Evolutionary conservation across 2,329 filamentous ascomycete genomes (phyloP).

Genomic region (Eutypella sp.): DNA sequence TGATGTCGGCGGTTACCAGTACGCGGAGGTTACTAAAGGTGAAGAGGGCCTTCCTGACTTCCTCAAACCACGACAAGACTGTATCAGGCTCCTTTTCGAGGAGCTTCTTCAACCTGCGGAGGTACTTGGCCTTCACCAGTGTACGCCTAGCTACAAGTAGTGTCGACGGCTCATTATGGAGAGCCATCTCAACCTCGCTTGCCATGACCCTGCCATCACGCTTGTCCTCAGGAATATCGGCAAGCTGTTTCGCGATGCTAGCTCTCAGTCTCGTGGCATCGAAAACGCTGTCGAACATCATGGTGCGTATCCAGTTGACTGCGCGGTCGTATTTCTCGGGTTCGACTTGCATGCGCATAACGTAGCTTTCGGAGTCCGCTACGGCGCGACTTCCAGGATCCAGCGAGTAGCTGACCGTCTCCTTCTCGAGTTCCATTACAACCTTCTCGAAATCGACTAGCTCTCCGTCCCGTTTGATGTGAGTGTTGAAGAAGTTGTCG

Average conservation of each 20-base stretch:
- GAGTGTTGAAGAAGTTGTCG: conserved; percentile 92
- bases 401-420: conserved; percentile 81
- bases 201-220: conserved; percentile 72
- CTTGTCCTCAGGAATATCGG: conserved; percentile 89
- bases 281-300: conserved; percentile 87
- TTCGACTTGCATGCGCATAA: conserved; percentile 80
- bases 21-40: conserved; percentile 81
- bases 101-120: conserved; percentile 78
- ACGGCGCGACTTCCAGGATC: conserved; percentile 61
- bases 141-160: conserved; percentile 73
- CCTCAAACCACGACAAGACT: conserved; percentile 73
- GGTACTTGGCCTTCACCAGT: conserved; percentile 80
- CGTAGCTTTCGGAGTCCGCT: conserved; percentile 77
- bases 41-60: conserved; percentile 71
- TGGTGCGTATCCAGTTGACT: conserved; percentile 76
- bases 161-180: conserved; percentile 74
- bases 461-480: conserved; percentile 71
- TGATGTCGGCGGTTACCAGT: conserved; percentile 76
- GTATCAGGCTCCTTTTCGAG: conserved; percentile 70
- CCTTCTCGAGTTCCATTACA: conserved; percentile 82
- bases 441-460: conserved; percentile 85
- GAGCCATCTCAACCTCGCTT: conserved; percentile 64
- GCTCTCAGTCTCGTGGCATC: conserved; percentile 64
- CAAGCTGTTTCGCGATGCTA: conserved; percentile 72
- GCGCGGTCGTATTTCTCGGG: conserved; percentile 78